phyloP scores from a whole-genome alignment of 106 monocot genomes.

The Hemerocallis citrina region DNA sequence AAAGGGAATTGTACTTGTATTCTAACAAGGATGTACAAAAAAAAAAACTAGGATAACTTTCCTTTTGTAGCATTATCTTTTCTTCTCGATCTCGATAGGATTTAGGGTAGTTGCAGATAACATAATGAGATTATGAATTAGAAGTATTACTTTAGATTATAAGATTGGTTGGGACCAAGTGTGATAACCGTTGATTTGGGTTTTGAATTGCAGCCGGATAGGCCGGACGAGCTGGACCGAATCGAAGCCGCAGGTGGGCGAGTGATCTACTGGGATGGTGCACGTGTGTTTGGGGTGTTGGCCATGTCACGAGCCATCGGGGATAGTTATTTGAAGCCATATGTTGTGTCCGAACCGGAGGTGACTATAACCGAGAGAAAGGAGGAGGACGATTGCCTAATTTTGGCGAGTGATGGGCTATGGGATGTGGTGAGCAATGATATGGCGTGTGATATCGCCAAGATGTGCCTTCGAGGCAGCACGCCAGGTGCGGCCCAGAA shows the following conservation, averaged over 20 bases:
- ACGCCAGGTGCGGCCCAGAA: conserved; percentile 12
- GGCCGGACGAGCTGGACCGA: conserved; percentile 63
- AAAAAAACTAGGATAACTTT: too few species aligned
- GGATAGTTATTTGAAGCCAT: conserved; percentile 56
- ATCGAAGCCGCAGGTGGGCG: conserved; percentile 56
- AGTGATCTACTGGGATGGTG: conserved; percentile 72
- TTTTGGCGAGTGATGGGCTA: conserved; percentile 64
- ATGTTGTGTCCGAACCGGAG: conserved; percentile 59
- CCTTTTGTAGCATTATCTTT: too few species aligned
- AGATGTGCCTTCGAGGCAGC: conserved; percentile 34
- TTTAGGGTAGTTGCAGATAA: too few species aligned
- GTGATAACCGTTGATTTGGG: not conserved
- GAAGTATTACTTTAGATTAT: too few species aligned
- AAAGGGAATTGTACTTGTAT: too few species aligned
- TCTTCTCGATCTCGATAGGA: too few species aligned
- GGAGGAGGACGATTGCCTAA: conserved; percentile 55
- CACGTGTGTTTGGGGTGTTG: conserved; percentile 58
- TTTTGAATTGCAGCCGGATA: conserved; percentile 38
- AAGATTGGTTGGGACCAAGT: too few species aligned
- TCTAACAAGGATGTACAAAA: too few species aligned
- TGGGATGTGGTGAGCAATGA: conserved; percentile 76
- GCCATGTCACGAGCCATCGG: conserved; percentile 73
- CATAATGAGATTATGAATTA: too few species aligned
- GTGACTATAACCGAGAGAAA: conserved; percentile 39
- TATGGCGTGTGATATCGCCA: conserved; percentile 38